Conservation (phyloP, 495 filamentous ascomycete species). For the Echria macrotheca region DNA sequence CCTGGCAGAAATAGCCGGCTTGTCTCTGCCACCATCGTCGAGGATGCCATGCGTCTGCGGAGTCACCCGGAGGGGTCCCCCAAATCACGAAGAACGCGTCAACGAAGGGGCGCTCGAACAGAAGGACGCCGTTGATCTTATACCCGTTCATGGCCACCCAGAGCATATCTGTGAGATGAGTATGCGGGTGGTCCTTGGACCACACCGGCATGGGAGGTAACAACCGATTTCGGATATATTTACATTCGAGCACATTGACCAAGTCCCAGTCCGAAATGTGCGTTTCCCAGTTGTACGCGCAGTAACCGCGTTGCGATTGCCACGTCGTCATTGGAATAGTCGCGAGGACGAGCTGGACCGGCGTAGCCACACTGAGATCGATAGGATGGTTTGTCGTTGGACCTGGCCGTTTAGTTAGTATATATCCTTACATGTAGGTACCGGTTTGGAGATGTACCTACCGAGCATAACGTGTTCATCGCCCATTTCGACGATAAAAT, state of each 20-base stretch:
- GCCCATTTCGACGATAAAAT: background rate
- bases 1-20: slow-evolving; percentile 3
- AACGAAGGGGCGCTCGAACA: background rate
- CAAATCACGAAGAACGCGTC: slow-evolving; percentile 2
- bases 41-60: background rate
- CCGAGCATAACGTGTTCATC: background rate
- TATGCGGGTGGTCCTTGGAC: no score
- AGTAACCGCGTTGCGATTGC: no score
- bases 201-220: background rate
- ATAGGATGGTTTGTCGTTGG: background rate
- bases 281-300: no score
- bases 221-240: background rate
- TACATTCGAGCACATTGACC: background rate
- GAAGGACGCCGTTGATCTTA: background rate
- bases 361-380: no score
- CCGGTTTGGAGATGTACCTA: background rate
- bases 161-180: background rate
- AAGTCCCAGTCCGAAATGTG: background rate
- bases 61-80: background rate
- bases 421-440: background rate
- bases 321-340: no score
- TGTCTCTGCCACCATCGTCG: slow-evolving; percentile 3
- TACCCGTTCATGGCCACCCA: background rate
- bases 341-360: no score
- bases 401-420: background rate